These are phyloP conservation scores for Annona squamosa DNA, from an alignment of 164 flowering plant genomes.

Conservation along the genomic window DNA sequence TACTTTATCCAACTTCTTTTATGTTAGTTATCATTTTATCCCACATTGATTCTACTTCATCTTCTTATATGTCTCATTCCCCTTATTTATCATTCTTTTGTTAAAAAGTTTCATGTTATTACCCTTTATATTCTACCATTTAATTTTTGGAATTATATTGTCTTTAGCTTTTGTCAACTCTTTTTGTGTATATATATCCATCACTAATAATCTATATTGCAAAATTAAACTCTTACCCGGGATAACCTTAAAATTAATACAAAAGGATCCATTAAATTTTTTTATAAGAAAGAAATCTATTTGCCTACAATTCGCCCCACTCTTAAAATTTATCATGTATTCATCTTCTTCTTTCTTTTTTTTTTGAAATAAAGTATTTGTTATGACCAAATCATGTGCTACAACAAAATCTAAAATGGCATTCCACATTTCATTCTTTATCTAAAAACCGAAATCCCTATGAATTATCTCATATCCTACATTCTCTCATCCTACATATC, in stretches of 20 bases:
- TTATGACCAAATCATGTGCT: not conserved
- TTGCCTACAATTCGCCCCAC: not conserved
- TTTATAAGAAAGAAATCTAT: not conserved
- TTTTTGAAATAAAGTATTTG: not conserved
- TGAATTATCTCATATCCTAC: not conserved
- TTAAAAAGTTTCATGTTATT: too few relatives aligned
- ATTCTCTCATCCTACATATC: not conserved
- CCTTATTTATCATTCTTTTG: too few relatives aligned
- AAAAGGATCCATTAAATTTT: not conserved
- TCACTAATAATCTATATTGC: not conserved
- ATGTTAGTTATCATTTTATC: too few relatives aligned
- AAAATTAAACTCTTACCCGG: not conserved
- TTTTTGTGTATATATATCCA: too few relatives aligned
- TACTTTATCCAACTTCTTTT: too few relatives aligned
- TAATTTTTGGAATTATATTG: too few relatives aligned
- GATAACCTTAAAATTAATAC: not conserved
- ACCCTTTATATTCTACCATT: too few relatives aligned
- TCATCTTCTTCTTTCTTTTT: not conserved
- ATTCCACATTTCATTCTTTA: not conserved
- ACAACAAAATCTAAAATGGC: not conserved
- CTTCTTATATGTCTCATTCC: too few relatives aligned
- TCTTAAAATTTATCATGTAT: not conserved
- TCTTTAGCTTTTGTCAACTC: too few relatives aligned
- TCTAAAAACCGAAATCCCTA: not conserved
- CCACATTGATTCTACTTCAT: too few relatives aligned